Evolutionary conservation across 257 asterid species (phyloP).

Genomic region (Paulownia fortunei): DNA sequence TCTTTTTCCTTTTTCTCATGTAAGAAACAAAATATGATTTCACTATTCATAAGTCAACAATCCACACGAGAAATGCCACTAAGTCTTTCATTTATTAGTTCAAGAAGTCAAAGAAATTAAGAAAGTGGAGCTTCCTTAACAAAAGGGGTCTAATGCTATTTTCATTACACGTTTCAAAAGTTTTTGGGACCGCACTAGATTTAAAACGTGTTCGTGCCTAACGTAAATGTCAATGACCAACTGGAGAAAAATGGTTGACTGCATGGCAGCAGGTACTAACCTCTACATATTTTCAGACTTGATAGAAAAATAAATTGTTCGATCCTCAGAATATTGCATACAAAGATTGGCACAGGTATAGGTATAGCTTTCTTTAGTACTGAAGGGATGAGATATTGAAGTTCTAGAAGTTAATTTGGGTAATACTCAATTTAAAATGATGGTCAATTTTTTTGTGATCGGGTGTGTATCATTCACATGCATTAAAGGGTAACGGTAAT

Average conservation of each 20-base stretch:
- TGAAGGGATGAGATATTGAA: too few relatives aligned
- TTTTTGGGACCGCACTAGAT: slow-evolving; percentile 30
- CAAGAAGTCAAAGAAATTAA: slow-evolving; percentile 26
- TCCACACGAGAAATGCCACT: background rate
- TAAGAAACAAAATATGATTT: too few relatives aligned
- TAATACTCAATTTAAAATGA: too few relatives aligned
- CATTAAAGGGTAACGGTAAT: too few relatives aligned
- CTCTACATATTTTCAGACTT: background rate
- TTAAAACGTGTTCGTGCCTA: slow-evolving; percentile 8
- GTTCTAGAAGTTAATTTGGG: too few relatives aligned
- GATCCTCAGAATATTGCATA: too few relatives aligned
- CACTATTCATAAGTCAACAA: background rate
- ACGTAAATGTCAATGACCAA: slow-evolving; percentile 23
- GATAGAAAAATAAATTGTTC: too few relatives aligned
- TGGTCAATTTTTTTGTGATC: too few relatives aligned
- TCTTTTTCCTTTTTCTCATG: background rate
- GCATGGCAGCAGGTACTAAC: background rate
- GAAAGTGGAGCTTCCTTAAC: slow-evolving; percentile 15
- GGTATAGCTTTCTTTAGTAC: too few relatives aligned
- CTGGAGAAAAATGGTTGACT: background rate
- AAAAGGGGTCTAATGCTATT: background rate
- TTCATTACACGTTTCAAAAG: slow-evolving; percentile 35
- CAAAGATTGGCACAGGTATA: too few relatives aligned
- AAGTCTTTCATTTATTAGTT: background rate
- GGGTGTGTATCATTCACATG: too few relatives aligned